Percentiles rank a stretch among this genome's conserved stretches.
Evolutionary conservation across 345 rosid genomes (phyloP).

Genomic region (Crucihimalaya himalaica): DNA sequence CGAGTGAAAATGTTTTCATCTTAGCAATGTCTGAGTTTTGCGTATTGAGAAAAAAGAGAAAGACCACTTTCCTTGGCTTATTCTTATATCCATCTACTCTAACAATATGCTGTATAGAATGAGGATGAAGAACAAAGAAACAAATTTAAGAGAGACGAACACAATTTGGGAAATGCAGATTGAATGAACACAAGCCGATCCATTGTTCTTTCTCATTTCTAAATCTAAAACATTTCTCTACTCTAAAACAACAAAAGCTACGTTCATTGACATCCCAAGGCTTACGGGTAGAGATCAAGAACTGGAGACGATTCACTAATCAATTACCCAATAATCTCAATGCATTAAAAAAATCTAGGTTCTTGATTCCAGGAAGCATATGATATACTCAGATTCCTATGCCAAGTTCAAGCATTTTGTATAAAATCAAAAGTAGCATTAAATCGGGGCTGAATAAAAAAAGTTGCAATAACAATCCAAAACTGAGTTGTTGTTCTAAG

Average conservation of each 20-base stretch:
- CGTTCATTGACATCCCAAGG: neutral
- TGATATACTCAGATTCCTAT: neutral
- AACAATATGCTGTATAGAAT: neutral
- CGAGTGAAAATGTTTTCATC: neutral
- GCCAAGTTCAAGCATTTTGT: neutral
- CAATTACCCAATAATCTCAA: neutral
- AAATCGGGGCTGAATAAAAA: neutral
- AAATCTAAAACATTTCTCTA: neutral
- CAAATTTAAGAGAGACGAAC: neutral
- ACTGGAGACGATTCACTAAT: too few relatives aligned
- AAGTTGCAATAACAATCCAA: conserved; percentile 39
- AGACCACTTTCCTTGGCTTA: neutral
- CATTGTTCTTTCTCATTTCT: neutral
- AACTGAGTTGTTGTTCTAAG: conserved; percentile 29
- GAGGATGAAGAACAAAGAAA: neutral
- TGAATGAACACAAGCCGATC: neutral
- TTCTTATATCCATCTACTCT: neutral
- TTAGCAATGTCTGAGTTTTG: neutral
- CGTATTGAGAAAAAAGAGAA: neutral
- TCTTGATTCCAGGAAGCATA: neutral
- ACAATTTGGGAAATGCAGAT: neutral
- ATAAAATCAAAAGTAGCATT: neutral
- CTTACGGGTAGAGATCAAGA: neutral
- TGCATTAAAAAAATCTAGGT: neutral
- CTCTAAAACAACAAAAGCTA: neutral